Conservation (phyloP, 2,329 filamentous ascomycete genomes). For the Penicillium fuscoglaucum region DNA sequence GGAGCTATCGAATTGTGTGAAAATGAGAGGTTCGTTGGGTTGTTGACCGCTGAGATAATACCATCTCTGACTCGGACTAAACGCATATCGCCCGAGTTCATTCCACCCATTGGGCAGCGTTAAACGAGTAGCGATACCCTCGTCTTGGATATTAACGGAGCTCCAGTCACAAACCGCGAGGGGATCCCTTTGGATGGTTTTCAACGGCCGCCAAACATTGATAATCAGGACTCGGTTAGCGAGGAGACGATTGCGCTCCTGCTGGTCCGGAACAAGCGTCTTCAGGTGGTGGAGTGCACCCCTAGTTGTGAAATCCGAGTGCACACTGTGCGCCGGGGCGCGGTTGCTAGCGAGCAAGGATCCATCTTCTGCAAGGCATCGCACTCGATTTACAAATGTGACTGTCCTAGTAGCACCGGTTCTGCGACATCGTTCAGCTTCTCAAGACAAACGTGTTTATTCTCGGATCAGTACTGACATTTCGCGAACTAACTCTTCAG, state of each 20-base stretch:
- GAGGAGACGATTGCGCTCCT: slow-evolving; percentile 14
- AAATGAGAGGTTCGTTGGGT: slow-evolving; percentile 23
- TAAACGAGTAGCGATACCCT: slow-evolving; percentile 15
- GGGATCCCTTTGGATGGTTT: slow-evolving; percentile 24
- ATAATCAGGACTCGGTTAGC: slow-evolving; percentile 18
- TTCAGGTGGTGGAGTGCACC: slow-evolving; percentile 19
- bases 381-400: slow-evolving; percentile 65
- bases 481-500: slow-evolving; percentile 11
- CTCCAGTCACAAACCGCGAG: slow-evolving; percentile 27
- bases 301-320: slow-evolving; percentile 9
- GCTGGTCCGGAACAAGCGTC: slow-evolving; percentile 6
- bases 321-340: slow-evolving; percentile 22
- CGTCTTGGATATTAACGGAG: slow-evolving; percentile 11
- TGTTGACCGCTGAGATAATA: slow-evolving; percentile 20
- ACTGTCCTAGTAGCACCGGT: slow-evolving; percentile 58
- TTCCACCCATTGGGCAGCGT: slow-evolving; percentile 16
- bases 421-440: slow-evolving; percentile 34
- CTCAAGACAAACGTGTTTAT: neutral
- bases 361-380: slow-evolving; percentile 41
- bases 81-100: slow-evolving; percentile 20
- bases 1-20: slow-evolving; percentile 25
- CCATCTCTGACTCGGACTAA: slow-evolving; percentile 17
- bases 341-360: slow-evolving; percentile 18
- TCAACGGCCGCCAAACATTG: slow-evolving; percentile 29
- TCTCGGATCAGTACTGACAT: slow-evolving; percentile 3